phyloP scores from a whole-genome alignment of 2,329 filamentous ascomycete species.

The Apiospora saccharicola region DNA sequence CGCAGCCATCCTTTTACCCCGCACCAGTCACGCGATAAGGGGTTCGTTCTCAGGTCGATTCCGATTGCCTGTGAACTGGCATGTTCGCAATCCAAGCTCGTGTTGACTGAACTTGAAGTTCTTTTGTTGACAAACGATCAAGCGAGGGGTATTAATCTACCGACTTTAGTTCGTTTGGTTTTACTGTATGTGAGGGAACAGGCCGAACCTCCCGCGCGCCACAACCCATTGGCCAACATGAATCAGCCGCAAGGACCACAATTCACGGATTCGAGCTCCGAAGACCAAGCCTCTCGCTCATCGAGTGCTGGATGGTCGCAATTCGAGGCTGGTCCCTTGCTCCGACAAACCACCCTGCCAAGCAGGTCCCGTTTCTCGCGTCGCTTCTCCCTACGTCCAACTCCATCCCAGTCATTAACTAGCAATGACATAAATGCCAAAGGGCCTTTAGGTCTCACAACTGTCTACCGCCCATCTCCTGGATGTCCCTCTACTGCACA shows the following conservation, averaged over 20 bases:
- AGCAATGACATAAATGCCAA: background rate
- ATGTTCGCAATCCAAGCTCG: background rate
- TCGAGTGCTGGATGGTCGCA: background rate
- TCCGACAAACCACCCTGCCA: background rate
- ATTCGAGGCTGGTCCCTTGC: background rate
- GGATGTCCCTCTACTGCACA: conserved; percentile 30
- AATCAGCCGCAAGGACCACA: background rate
- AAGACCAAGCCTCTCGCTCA: background rate
- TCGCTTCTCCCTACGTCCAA: background rate
- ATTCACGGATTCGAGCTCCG: background rate
- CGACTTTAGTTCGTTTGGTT: too few relatives aligned
- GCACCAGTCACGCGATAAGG: too few relatives aligned
- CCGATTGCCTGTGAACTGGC: conserved; percentile 32
- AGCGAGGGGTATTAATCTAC: too few relatives aligned
- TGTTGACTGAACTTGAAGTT: too few relatives aligned
- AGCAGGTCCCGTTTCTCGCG: background rate
- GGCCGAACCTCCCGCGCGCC: too few relatives aligned
- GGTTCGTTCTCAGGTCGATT: conserved; percentile 23
- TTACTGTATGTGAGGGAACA: too few relatives aligned
- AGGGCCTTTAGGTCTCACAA: background rate
- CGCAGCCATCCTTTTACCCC: too few relatives aligned
- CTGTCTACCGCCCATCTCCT: background rate
- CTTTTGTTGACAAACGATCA: too few relatives aligned
- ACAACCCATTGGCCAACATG: background rate
- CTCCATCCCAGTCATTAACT: background rate